Evolutionary conservation across 1,284 basidiomycete genomes (phyloP).

Genomic region (Boletellus sp.): DNA sequence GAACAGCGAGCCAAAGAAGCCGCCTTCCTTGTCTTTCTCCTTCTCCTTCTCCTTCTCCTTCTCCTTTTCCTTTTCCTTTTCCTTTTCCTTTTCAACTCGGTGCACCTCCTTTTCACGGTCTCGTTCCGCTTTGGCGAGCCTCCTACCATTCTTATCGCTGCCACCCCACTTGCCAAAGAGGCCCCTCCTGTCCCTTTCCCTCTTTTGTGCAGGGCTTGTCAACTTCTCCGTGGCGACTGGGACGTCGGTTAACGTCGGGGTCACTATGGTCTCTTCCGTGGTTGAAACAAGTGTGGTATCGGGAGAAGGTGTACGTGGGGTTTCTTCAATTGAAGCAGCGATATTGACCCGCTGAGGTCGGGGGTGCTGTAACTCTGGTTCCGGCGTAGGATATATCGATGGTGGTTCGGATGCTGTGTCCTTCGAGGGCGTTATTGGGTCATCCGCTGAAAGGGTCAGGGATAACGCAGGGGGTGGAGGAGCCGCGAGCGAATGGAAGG

Average conservation of each 20-base stretch:
- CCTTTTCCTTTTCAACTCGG: conserved; percentile 51
- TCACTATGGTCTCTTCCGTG: conserved; percentile 29
- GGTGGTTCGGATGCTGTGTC: conserved; percentile 31
- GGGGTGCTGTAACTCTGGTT: conserved; percentile 57
- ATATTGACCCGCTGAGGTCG: conserved; percentile 41
- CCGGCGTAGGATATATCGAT: conserved; percentile 16
- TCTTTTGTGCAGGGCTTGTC: conserved; percentile 40
- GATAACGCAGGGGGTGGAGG: conserved; percentile 29
- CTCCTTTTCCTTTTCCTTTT: conserved; percentile 42
- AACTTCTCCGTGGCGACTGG: conserved; percentile 30
- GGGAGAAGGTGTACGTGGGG: conserved; percentile 48
- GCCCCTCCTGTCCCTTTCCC: conserved; percentile 79
- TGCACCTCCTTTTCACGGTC: conserved; percentile 46
- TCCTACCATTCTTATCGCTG: conserved; percentile 57
- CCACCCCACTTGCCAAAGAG: conserved; percentile 71
- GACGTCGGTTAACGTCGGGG: conserved; percentile 22
- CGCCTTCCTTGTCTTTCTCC: conserved; percentile 46
- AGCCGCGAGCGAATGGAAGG: conserved; percentile 25
- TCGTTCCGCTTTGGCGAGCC: conserved; percentile 46
- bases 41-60: conserved; percentile 49
- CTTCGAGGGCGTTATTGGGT: conserved; percentile 33
- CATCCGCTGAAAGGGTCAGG: conserved; percentile 27
- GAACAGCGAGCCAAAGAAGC: conserved; percentile 89
- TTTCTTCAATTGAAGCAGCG: conserved; percentile 33
- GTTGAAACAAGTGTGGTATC: conserved; percentile 28